A percentile compares a stretch with the other conserved stretches of the same genome.
Conservation (phyloP, 2,329 filamentous ascomycete species). For the Cladosporium halotolerans region DNA sequence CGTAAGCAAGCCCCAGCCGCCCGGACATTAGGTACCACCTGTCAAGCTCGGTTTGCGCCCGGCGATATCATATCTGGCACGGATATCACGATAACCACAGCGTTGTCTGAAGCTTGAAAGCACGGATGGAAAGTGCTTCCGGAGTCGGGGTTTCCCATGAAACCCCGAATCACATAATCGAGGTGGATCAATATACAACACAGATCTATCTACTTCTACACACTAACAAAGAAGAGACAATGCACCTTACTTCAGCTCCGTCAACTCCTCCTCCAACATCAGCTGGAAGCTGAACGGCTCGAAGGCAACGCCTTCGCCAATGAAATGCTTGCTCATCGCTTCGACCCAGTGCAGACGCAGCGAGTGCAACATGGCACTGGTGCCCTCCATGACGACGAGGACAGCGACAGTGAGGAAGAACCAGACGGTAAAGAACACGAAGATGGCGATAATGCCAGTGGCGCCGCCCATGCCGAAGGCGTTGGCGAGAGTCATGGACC, state of each 20-base stretch:
- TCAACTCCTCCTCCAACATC: conserved; percentile 70
- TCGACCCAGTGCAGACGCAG: conserved; percentile 93
- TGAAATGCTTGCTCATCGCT: conserved; percentile 95
- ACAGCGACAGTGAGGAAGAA: conserved; percentile 76
- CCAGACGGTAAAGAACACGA: conserved; percentile 81
- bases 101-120: too few relatives aligned
- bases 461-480: conserved; percentile 58
- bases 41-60: too few relatives aligned
- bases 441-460: conserved; percentile 70
- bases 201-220: conserved; percentile 10
- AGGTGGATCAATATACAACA: conserved; percentile 3
- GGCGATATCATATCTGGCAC: too few relatives aligned
- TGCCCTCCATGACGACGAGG: conserved; percentile 91
- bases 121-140: not conserved
- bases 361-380: conserved; percentile 89
- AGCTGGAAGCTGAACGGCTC: conserved; percentile 81
- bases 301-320: conserved; percentile 77
- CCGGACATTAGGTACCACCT: not conserved
- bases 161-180: too few relatives aligned
- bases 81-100: too few relatives aligned
- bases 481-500: conserved; percentile 86
- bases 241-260: conserved; percentile 29
- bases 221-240: conserved; percentile 4
- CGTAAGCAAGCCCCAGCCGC: not conserved
- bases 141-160: not conserved